Percentiles rank a stretch among this genome's conserved stretches.
Evolutionary conservation across 805 yeast genomes (phyloP).

Genomic region (Sungouiella blattae): DNA sequence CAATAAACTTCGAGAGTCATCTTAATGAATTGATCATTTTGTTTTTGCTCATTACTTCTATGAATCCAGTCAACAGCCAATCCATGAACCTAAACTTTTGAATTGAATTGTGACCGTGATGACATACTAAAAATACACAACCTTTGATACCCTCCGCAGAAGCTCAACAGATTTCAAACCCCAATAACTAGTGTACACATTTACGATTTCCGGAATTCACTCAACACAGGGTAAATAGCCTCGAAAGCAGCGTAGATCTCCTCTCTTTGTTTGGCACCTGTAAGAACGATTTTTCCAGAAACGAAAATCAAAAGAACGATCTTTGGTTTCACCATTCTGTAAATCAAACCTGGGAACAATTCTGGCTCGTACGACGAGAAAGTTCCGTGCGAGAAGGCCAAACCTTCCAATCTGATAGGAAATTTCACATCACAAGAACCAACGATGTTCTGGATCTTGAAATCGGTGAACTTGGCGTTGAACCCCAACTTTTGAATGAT

Average conservation of each 20-base stretch:
- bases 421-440: conserved; percentile 98
- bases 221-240: conserved; percentile 95
- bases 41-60: no score
- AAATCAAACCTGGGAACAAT: conserved; percentile 94
- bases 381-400: conserved; percentile 97
- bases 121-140: conserved; percentile 7
- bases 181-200: conserved; percentile 3
- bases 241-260: conserved; percentile 98
- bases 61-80: no score
- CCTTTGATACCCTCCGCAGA: conserved; percentile 1
- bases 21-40: no score
- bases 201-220: conserved; percentile 88
- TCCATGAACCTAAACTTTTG: no score
- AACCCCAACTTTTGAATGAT: conserved; percentile 97
- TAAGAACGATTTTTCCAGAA: conserved; percentile 93
- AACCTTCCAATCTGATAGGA: conserved; percentile 94
- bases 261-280: conserved; percentile 98
- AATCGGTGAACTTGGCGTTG: conserved; percentile 96
- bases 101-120: no score
- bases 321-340: conserved; percentile 99
- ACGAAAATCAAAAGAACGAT: conserved; percentile 94
- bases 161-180: no score
- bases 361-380: conserved; percentile 99
- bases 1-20: no score
- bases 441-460: conserved; percentile 96